Evolutionary conservation across 1,139 yeast species (phyloP), one percentile per base, ranked within the genome.

Genomic region (Pichia sp.): DNA sequence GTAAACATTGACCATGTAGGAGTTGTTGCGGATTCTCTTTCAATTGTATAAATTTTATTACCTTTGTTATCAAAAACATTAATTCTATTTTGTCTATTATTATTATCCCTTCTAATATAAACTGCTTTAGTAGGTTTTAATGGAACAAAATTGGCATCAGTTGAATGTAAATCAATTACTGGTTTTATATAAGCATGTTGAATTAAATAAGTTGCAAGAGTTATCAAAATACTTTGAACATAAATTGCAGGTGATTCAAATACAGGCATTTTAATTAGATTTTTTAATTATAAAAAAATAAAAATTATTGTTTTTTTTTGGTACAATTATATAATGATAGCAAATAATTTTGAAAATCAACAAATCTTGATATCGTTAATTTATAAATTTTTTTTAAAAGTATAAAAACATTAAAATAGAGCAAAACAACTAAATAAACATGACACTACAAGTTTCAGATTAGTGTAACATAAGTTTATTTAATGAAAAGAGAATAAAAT

Each of bases 1-100:
- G 70, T 67, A 34, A 71, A 63, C 62, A 79, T 60, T 27, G 74
- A 63, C 85, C 85, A 80, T 34, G 73, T 71, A 11, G 81, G 79
- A 45, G 73, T 72, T 45, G 70, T 60, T 7, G 74, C 62, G n/a
- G 78, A 69, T 52, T 70, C 67, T 43, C 83, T 67, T 63, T 79
- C 83, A 59, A 79, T 67, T 3, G 79, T 68, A 59, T 73, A 79
- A 5, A 70, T 61, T 54, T 74, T 73, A 31, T 60, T 62, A 27
- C 77, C 74, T 31, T 58, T 52, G 31, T 64, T 64, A 56, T 73
- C 74, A 58, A 75, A 80, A 3, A 80, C 79, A 55, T 74, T 76
- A 44, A 77, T 69, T 29, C 65, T 62, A 29, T 73, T 70, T 47
- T 69, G 71, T 44, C 71, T 68, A 55, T 73, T 75, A 32, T 66